phyloP scores from a whole-genome alignment of 768 basidiomycete genomes.

The Trametes cinnabarina region DNA sequence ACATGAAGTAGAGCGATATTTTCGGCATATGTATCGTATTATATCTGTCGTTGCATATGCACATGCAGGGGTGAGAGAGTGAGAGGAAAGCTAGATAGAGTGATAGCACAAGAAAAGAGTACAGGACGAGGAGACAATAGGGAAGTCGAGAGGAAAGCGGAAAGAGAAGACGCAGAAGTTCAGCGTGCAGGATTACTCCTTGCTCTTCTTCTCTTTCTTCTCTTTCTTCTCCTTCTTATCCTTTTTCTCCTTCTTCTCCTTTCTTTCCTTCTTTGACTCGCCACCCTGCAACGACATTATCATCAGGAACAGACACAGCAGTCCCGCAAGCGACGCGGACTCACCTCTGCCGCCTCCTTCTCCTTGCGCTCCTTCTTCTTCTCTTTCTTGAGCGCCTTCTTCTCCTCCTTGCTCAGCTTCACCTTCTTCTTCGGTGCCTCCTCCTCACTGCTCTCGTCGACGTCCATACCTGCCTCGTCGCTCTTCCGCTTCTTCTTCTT shows the following conservation, averaged over 20 bases:
- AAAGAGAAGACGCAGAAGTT: neutral
- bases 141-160: neutral
- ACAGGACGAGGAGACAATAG: conserved; percentile 9
- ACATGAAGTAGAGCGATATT: neutral
- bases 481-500: conserved; percentile 68
- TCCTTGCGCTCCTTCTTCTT: conserved; percentile 60
- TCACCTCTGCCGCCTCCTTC: conserved; percentile 44
- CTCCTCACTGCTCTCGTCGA: conserved; percentile 49
- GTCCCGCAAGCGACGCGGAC: conserved; percentile 11
- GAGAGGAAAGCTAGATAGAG: conserved; percentile 7
- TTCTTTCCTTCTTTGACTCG: conserved; percentile 38
- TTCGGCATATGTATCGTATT: conserved; percentile 13
- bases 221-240: conserved; percentile 50
- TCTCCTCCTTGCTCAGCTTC: conserved; percentile 81
- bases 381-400: conserved; percentile 80
- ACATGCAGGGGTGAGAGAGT: conserved; percentile 1
- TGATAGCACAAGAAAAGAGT: conserved; percentile 18
- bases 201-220: conserved; percentile 57
- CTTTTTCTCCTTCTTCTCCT: conserved; percentile 37
- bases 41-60: neutral
- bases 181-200: conserved; percentile 28
- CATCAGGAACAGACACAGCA: conserved; percentile 4
- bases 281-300: conserved; percentile 27
- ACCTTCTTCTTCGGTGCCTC: conserved; percentile 64
- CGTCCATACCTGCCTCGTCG: conserved; percentile 53